Evolutionary conservation across 2,329 filamentous ascomycete species (phyloP), one percentile per base, ranked within the genome.

Genomic region (Aschersonia sp.): DNA sequence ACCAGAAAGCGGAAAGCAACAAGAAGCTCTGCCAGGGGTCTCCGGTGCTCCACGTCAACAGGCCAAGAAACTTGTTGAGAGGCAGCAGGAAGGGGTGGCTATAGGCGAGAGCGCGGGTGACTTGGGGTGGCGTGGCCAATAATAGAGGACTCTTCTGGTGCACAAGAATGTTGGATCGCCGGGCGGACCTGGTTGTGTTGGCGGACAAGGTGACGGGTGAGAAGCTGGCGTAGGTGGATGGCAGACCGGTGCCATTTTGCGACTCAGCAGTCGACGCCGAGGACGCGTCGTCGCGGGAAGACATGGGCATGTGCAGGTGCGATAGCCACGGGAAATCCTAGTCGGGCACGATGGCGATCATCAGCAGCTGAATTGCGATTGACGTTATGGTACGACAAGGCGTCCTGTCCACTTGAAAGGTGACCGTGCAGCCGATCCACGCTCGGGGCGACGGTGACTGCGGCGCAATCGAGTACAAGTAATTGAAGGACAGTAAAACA

Each of bases 11-110:
- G 20, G 82, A 82, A 3, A 98, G 75, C 32, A 98, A 65, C 51
- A 98, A 71, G 60, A 97, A 98, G 71, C 89, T 96, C 71, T 97
- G 89, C 91, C 91, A 98, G 0, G 89, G 82, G 61, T 98, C 92
- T 40, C 79, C 85, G 1, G 85, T 89, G 6, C 88, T 95, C 92
- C 92, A 98, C 68, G 86, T 95, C 53, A 98, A 61, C 51, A 98
- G 70, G 0, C 91, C 92, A 3, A 78, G 84, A 12, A 94, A 66
- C 60, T 84, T 85, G 63, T 96, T 97, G 49, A 97, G 71, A 5
- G 89, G 89, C 5, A 95, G 71, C 5, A 98, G 73, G 61, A 96
- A 97, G 0, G 92, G 89, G 61, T 98, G 91, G 53, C 89, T 95
- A 63, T 97, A 96, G 53, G 91, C 91, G 51, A 98, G 75, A 10